Evolutionary conservation across 2,329 filamentous ascomycete genomes (phyloP), one percentile per base, ranked within the genome.

Genomic region (Tolypocladium pustulatum): DNA sequence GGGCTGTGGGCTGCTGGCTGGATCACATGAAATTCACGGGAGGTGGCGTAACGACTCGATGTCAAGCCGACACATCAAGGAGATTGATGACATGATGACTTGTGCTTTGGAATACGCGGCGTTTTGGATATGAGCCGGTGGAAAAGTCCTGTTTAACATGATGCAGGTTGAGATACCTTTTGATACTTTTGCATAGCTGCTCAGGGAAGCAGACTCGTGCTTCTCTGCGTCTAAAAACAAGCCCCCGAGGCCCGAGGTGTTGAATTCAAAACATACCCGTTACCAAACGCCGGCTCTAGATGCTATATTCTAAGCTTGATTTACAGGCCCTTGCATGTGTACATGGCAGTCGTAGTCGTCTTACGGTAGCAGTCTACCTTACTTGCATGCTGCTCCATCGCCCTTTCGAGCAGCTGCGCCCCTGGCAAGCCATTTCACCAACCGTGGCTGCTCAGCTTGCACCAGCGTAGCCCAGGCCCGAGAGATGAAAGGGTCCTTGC

Each of bases 381-480:
- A 17, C 9, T 7, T n/a, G 49, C n/a, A 13, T 32, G 9, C 27
- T 22, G 49, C 20, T 30, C 27, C 9, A 7, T 34, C 20, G 9
- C 20, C 17, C 3, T 32, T 51, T 7, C 17, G 46, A 27, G 9
- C n/a, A 4, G 12, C 22, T 15, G 9, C 49, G 49, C 46, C 27
- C 25, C 9, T 22, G 15, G 20, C 32, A 9, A 41, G 22, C 59
- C 60, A 61, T n/a, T 37, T 60, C 34, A 57, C 30, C 56, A 63
- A 54, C 36, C 61, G 54, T 1, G 49, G 25, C 38, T 53, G 36
- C 37, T 63, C 27, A 2, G 53, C 13, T 7, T 59, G 54, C 20
- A 65, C 60, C 30, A 65, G 15, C 1, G 58, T 27, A 10, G 57
- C 54, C 65, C 65, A 66, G 13, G 59, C 25, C 5, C 58, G 60